These are phyloP conservation scores for Trametes hirsuta DNA, from an alignment of 1,284 basidiomycete genomes.

Conservation along the genomic window DNA sequence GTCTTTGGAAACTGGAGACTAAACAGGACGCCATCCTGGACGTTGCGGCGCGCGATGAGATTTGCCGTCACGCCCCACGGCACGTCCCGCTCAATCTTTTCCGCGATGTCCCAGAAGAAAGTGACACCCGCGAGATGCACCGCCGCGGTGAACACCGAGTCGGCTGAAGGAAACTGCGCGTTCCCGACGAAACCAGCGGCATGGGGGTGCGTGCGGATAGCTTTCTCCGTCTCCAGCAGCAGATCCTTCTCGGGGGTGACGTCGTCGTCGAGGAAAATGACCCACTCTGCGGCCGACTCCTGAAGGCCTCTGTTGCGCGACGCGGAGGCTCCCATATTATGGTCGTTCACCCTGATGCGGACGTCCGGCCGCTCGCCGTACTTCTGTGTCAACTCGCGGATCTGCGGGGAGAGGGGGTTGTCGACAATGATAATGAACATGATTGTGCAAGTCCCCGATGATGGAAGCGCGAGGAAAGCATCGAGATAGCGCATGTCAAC, in stretches of 20 bases:
- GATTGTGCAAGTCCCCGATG: slow-evolving; percentile 44
- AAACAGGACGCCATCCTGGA: slow-evolving; percentile 49
- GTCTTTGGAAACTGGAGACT: slow-evolving; percentile 59
- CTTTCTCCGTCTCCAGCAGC: slow-evolving; percentile 49
- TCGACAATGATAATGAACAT: slow-evolving; percentile 66
- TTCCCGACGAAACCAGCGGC: slow-evolving; percentile 61
- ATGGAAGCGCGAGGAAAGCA: slow-evolving; percentile 45
- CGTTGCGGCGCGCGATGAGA: slow-evolving; percentile 51
- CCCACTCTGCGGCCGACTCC: slow-evolving; percentile 54
- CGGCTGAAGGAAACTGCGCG: slow-evolving; percentile 49
- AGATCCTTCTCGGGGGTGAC: slow-evolving; percentile 48
- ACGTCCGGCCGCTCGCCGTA: slow-evolving; percentile 47
- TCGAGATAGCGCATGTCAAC: slow-evolving; percentile 51
- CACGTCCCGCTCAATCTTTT: slow-evolving; percentile 48
- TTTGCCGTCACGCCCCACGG: slow-evolving; percentile 71
- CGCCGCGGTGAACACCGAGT: slow-evolving; percentile 54
- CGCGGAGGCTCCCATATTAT: slow-evolving; percentile 50
- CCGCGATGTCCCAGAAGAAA: slow-evolving; percentile 65
- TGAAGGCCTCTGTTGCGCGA: slow-evolving; percentile 52
- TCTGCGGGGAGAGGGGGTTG: slow-evolving; percentile 47
- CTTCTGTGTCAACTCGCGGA: slow-evolving; percentile 37
- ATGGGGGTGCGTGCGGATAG: slow-evolving; percentile 47
- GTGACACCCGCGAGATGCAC: slow-evolving; percentile 59
- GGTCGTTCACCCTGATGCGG: slow-evolving; percentile 48
- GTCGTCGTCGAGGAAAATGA: slow-evolving; percentile 62